Percentiles rank a stretch among this genome's conserved stretches.
These are phyloP conservation scores for Monosporascus sp. DNA, from an alignment of 2,329 filamentous ascomycete genomes.

Conservation along the genomic window DNA sequence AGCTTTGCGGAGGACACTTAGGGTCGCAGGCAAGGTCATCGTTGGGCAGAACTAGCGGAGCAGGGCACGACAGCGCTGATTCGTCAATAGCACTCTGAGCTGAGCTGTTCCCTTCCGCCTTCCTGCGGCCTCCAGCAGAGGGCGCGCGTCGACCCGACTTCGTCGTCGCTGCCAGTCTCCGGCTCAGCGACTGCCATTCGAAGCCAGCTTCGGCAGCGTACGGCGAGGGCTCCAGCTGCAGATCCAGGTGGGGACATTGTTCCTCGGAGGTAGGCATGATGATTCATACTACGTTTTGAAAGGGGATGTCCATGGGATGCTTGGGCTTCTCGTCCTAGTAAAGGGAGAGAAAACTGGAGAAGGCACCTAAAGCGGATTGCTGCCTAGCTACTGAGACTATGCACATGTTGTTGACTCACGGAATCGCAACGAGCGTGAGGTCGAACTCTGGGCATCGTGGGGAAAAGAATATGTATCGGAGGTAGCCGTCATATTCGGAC, in stretches of 20 bases:
- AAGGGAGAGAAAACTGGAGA: too few species aligned
- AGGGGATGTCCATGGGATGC: background rate
- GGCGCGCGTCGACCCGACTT: background rate
- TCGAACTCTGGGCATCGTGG: too few species aligned
- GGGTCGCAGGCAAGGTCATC: constrained; percentile 54
- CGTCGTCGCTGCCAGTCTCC: background rate
- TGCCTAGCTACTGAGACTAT: too few species aligned
- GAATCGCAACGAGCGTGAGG: too few species aligned
- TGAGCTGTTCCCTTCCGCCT: too few species aligned
- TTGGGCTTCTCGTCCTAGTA: too few species aligned
- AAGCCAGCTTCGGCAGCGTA: background rate
- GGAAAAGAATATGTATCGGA: too few species aligned
- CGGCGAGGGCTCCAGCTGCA: background rate
- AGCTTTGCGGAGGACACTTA: constrained; percentile 43
- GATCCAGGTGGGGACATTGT: background rate
- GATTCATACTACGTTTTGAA: background rate
- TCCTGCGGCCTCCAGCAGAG: background rate
- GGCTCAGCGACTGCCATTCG: background rate
- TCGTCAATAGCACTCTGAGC: too few species aligned
- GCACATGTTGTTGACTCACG: too few species aligned
- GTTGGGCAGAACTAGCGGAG: constrained; percentile 51
- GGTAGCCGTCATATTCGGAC: too few species aligned
- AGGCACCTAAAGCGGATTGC: too few species aligned
- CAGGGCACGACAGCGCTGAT: constrained; percentile 39
- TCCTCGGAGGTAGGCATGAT: background rate